Conservation (phyloP, 257 asterid species). For the Petunia axillaris region DNA sequence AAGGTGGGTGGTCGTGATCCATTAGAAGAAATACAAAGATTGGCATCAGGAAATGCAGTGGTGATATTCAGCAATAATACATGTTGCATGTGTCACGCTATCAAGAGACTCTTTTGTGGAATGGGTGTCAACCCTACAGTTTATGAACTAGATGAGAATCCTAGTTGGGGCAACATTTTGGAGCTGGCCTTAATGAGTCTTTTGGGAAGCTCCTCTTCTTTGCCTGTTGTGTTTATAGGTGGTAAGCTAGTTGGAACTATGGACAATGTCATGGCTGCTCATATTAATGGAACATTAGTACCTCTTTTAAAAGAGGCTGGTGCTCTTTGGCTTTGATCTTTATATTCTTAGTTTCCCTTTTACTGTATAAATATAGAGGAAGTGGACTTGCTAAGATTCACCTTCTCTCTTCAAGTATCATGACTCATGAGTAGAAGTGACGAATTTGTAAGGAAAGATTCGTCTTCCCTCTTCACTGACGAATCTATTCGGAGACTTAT, state of each 20-base stretch:
- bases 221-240: constrained; percentile 40
- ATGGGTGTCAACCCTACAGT: constrained; percentile 38
- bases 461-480: no score
- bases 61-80: constrained; percentile 35
- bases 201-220: constrained; percentile 18
- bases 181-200: constrained; percentile 26
- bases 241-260: constrained; percentile 35
- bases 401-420: neutral
- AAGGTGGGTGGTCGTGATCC: neutral
- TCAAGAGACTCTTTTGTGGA: constrained; percentile 37
- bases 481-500: no score
- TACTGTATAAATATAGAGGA: neutral
- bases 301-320: constrained; percentile 42
- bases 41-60: constrained; percentile 39
- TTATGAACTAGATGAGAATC: constrained; percentile 32
- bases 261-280: constrained; percentile 39
- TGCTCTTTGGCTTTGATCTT: constrained; percentile 37
- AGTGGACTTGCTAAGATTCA: neutral
- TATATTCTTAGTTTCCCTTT: no score
- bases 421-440: no score
- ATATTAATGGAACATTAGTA: constrained; percentile 35
- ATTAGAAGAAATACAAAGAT: constrained; percentile 12
- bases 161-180: constrained; percentile 26
- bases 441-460: no score
- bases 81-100: constrained; percentile 41